These are phyloP conservation scores for Asparagopsis taxiformis DNA, from an alignment of 31 red algal species.

Conservation along the genomic window DNA sequence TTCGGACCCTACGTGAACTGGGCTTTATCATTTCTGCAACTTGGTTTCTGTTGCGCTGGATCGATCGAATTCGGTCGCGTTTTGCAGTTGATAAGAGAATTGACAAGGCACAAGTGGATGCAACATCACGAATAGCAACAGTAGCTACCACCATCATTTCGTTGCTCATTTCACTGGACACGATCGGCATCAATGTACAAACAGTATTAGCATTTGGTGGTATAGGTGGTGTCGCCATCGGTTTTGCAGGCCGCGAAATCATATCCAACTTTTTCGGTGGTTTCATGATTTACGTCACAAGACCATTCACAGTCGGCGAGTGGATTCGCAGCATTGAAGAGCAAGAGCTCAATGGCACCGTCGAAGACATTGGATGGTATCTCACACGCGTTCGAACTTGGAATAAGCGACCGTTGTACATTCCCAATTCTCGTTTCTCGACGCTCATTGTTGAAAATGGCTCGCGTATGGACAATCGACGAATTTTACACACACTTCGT, in stretches of 20 bases:
- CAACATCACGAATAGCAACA: conserved; percentile 84
- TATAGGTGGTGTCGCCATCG: conserved; percentile 99
- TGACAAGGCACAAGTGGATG: conserved; percentile 94
- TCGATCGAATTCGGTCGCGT: conserved; percentile 83
- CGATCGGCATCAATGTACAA: conserved; percentile 93
- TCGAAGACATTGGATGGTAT: conserved; percentile 99
- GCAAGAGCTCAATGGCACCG: conserved; percentile 84
- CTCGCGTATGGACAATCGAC: conserved; percentile 97
- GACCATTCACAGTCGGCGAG: conserved; percentile 95
- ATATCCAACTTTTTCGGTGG: conserved; percentile 99
- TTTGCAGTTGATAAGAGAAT: conserved; percentile 85
- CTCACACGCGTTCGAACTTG: conserved; percentile 93
- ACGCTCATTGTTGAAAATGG: conserved; percentile 98
- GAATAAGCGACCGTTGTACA: conserved; percentile 99
- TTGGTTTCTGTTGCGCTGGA: conserved; percentile 97
- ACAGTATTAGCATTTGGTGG: conserved; percentile 99
- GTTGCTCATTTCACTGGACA: conserved; percentile 90
- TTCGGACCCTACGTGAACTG: conserved; percentile 88
- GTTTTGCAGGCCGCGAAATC: conserved; percentile 97
- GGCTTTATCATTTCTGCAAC: conserved; percentile 92
- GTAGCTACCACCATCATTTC: conserved; percentile 73
- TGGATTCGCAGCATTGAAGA: conserved; percentile 98
- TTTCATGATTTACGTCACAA: conserved; percentile 97
- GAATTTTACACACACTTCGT: conserved; percentile 87
- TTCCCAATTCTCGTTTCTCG: conserved; percentile 96